Evolutionary conservation across 768 basidiomycete species (phyloP).

Genomic region (Cubamyces sp.): DNA sequence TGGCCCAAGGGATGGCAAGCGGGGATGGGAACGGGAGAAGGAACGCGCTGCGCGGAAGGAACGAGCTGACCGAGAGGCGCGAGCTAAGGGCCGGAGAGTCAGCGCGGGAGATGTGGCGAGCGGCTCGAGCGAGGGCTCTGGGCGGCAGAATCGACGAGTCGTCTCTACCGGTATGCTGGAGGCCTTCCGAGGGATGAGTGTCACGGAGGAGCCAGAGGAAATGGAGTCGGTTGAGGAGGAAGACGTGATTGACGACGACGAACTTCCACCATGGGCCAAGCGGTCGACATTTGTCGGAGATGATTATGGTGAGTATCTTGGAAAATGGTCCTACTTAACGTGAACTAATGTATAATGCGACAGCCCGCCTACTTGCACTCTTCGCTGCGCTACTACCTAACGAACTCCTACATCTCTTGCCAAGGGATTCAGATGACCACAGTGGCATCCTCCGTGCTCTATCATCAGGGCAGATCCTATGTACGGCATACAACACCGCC

Average conservation of each 20-base stretch:
- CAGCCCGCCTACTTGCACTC: conserved; percentile 70
- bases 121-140: conserved; percentile 20
- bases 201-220: conserved; percentile 60
- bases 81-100: conserved; percentile 48
- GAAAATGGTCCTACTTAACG: background rate
- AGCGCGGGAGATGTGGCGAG: conserved; percentile 48
- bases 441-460: conserved; percentile 54
- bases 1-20: conserved; percentile 50
- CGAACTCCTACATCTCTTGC: conserved; percentile 46
- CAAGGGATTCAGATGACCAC: conserved; percentile 39
- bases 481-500: conserved; percentile 77
- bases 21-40: conserved; percentile 53
- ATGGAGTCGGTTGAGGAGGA: conserved; percentile 54
- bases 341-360: too few relatives aligned
- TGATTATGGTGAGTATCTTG: conserved; percentile 54
- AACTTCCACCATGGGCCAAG: conserved; percentile 80
- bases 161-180: conserved; percentile 65
- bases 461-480: conserved; percentile 80
- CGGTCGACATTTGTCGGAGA: conserved; percentile 56
- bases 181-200: conserved; percentile 50
- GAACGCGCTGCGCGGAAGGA: conserved; percentile 51
- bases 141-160: conserved; percentile 46
- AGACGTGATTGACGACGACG: conserved; percentile 64
- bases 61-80: conserved; percentile 41
- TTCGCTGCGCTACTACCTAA: conserved; percentile 63